phyloP scores from a whole-genome alignment of 2,329 filamentous ascomycete species.

The Sporothrix curviconia region DNA sequence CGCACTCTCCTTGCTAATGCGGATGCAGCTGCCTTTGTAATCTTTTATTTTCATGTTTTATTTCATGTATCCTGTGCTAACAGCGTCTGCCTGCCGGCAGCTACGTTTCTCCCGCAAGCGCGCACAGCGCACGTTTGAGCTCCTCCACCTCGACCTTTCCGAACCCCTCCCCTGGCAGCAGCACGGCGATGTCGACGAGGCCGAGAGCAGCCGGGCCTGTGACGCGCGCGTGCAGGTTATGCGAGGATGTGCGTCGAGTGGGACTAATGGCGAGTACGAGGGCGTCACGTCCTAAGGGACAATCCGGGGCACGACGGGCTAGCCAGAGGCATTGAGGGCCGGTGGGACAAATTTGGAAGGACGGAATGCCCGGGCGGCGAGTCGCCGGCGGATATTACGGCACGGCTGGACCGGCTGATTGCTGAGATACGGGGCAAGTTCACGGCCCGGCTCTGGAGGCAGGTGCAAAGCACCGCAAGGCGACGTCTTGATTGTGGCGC shows the following conservation, averaged over 20 bases:
- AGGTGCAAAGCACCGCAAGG: conserved; percentile 33
- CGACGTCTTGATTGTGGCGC: conserved; percentile 75
- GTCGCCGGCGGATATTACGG: conserved; percentile 66
- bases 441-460: conserved; percentile 42
- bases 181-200: conserved; percentile 33
- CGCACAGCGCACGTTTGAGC: conserved; percentile 83
- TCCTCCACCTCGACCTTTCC: conserved; percentile 68
- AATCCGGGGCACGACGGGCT: conserved; percentile 55
- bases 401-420: conserved; percentile 70
- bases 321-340: conserved; percentile 49
- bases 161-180: conserved; percentile 64
- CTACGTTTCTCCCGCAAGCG: conserved; percentile 79
- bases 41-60: too few relatives aligned
- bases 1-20: too few relatives aligned
- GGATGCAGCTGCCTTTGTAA: too few relatives aligned
- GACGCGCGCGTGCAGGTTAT: conserved; percentile 59
- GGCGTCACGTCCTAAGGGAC: conserved; percentile 65
- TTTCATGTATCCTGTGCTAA: too few relatives aligned
- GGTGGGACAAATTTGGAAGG: conserved; percentile 87
- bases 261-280: conserved; percentile 85
- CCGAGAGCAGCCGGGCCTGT: conserved; percentile 35
- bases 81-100: conserved; percentile 31
- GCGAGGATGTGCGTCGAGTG: conserved; percentile 71
- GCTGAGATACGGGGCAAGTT: conserved; percentile 61
- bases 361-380: conserved; percentile 82